A percentile compares a stretch with the other conserved stretches of the same genome.
Conservation (phyloP, 345 rosid species). For the Clausena lansium region DNA sequence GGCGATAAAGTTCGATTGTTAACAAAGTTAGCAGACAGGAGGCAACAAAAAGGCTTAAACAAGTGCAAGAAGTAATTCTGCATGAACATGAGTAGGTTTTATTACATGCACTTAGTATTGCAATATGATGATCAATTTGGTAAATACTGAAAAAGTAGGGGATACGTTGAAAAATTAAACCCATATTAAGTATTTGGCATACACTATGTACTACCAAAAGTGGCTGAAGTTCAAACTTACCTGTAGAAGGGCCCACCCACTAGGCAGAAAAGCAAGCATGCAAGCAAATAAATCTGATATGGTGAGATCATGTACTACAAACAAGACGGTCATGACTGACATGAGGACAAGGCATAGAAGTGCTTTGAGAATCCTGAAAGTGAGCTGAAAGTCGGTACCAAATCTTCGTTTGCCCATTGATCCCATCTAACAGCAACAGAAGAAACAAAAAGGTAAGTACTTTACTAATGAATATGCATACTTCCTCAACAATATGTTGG, state of each 20-base stretch:
- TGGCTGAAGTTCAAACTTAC: conserved; percentile 43
- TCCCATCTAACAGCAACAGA: conserved; percentile 53
- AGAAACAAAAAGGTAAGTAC: not conserved
- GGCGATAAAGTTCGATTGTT: no score
- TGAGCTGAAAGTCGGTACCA: conserved; percentile 79
- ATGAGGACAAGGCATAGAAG: conserved; percentile 82
- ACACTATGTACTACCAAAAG: not conserved
- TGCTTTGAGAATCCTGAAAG: conserved; percentile 93
- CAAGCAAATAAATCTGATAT: conserved; percentile 71
- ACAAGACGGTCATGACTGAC: conserved; percentile 83
- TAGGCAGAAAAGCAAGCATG: conserved; percentile 75
- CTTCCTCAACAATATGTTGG: not conserved
- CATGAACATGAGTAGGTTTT: not conserved
- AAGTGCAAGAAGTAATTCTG: not conserved
- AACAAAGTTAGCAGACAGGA: not conserved
- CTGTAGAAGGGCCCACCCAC: conserved; percentile 91
- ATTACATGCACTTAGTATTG: not conserved
- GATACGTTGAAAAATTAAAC: not conserved
- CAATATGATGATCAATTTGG: not conserved
- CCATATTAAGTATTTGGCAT: not conserved
- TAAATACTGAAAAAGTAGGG: not conserved
- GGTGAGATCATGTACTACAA: conserved; percentile 64
- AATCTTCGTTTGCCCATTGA: conserved; percentile 85
- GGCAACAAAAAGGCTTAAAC: not conserved
- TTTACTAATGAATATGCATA: conserved; percentile 2